These are phyloP conservation scores for Talaromyces marneffei DNA, from an alignment of 2,329 filamentous ascomycete genomes.

Conservation along the genomic window DNA sequence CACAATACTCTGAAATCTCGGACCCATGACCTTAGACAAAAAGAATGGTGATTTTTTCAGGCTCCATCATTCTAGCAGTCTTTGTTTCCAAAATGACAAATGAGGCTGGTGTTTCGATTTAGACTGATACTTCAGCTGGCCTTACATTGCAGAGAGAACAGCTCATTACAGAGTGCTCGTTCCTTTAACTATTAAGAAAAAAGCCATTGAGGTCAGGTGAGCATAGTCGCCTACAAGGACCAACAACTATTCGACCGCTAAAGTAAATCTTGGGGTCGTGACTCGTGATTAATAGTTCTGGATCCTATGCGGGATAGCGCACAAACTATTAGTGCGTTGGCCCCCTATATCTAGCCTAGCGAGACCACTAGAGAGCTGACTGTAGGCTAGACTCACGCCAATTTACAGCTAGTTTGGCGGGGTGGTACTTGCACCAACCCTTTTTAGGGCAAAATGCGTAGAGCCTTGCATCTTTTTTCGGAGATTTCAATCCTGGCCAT, in stretches of 20 bases:
- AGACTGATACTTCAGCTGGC: background rate
- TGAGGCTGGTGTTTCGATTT: background rate
- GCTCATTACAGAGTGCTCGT: background rate
- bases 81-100: background rate
- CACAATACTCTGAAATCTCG: background rate
- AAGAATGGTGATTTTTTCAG: background rate
- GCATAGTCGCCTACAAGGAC: background rate
- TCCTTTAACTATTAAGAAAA: background rate
- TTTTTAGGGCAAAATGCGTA: background rate
- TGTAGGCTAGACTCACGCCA: background rate
- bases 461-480: background rate
- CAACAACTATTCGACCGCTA: background rate
- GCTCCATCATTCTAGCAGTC: background rate
- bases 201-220: slow-evolving; percentile 11
- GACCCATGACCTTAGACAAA: background rate
- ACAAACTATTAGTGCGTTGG: background rate
- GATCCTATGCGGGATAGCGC: slow-evolving; percentile 4
- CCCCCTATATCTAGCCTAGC: background rate
- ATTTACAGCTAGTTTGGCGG: background rate
- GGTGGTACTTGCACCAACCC: background rate
- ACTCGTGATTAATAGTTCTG: background rate
- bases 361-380: background rate
- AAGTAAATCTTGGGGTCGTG: background rate
- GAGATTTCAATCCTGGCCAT: background rate
- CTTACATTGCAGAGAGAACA: background rate